Base-by-base conservation (phyloP, 2,329 filamentous ascomycete genomes). In the Aspergillus japonicus region DNA sequence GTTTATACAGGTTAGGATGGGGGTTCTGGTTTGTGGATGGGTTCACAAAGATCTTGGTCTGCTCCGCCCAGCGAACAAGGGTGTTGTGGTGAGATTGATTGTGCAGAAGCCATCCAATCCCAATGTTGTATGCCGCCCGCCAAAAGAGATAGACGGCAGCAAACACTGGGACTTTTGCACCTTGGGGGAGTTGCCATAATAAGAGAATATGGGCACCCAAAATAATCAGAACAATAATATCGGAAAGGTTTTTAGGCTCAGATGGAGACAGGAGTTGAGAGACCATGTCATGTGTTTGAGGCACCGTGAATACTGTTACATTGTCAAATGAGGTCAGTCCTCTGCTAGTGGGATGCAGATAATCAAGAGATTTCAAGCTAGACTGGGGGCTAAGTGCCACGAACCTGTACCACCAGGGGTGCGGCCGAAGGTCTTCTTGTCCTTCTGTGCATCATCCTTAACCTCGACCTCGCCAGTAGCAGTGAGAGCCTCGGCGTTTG, bases 281-380 rank as follows among this genome's bases (percentile, higher is more conserved):
- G 68, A 99, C 94, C 95, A 99, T 98, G 79, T 99, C 95, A 82
- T 97, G 92, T 58, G 95, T 99, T 63, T 92, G 89, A 51, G 95
- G 95, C 57, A 99, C 95, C 60, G 92, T 89, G 74, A 99, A 99
- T 70, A 96, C 95, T 98, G 50, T 54, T 26, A n/a, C 42, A 48
- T 55, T 23, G 19, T 55, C 44, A 12, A 35, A 35, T 35, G 21
- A 6, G 11, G 2, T 19, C 21, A 48, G 8, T 29, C 19, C 16
- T 5, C 23, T n/a, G 53, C 44, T 54, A 50, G 59, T 16, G 14
- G 39, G 39, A 23, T 16, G 39, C 16, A 44, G 39, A 44, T 19
- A 57, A 31, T n/a, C 44, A 21, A 49, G 31, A n/a, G 54, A 60
- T 57, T 57, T 23, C 26, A 14, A 33, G 4, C n/a, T 19, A 47